These are phyloP conservation scores for Myxozyma geophila DNA, from an alignment of 805 yeast species.

Conservation along the genomic window DNA sequence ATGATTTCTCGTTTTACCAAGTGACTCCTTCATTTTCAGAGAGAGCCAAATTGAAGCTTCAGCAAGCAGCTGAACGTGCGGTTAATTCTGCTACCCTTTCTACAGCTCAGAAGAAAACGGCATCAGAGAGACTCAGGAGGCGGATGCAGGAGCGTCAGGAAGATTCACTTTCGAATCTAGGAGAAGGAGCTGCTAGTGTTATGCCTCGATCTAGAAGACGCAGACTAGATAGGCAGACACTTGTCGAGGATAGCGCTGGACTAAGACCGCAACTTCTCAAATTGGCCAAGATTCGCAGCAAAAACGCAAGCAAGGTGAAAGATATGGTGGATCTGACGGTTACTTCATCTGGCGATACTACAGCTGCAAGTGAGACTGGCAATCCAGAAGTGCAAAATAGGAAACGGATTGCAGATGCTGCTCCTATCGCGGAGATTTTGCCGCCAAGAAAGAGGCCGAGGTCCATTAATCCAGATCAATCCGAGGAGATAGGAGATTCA, in stretches of 20 bases:
- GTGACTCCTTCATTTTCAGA: constrained; percentile 16
- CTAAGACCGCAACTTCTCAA: too few relatives aligned
- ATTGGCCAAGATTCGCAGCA: too few relatives aligned
- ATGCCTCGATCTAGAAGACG: constrained; percentile 7
- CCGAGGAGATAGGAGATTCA: constrained; percentile 8
- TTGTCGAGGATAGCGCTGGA: too few relatives aligned
- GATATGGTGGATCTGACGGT: background rate
- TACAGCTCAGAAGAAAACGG: constrained; percentile 20
- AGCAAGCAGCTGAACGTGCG: constrained; percentile 29
- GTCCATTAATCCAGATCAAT: constrained; percentile 2
- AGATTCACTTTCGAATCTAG: background rate
- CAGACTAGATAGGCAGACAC: background rate
- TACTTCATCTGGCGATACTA: background rate
- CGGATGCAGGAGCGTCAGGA: constrained; percentile 18
- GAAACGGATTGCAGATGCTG: background rate
- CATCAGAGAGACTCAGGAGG: constrained; percentile 24
- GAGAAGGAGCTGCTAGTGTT: background rate
- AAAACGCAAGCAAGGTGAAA: background rate
- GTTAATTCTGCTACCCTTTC: constrained; percentile 12
- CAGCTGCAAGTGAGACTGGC: constrained; percentile 3
- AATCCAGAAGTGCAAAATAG: background rate
- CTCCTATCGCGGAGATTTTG: constrained; percentile 13
- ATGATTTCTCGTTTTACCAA: constrained; percentile 31
- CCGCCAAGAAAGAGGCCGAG: constrained; percentile 18
- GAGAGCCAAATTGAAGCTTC: constrained; percentile 13